These are phyloP conservation scores for Kalmanozyma brasiliensis DNA, from an alignment of 1,284 basidiomycete species.

Conservation along the genomic window DNA sequence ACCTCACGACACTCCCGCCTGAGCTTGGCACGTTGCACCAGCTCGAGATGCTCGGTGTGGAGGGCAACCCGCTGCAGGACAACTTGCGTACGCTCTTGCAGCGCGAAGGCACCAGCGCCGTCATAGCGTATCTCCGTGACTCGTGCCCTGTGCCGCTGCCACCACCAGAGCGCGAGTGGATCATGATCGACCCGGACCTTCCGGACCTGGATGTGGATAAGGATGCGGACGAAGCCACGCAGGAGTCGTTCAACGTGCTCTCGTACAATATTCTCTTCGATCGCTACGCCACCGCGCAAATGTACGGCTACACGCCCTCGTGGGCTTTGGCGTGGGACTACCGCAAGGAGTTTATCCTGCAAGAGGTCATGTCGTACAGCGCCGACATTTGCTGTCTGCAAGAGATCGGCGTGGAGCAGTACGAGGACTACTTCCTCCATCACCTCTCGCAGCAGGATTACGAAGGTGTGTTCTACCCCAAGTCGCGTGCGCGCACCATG, in stretches of 20 bases:
- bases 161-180: conserved; percentile 87
- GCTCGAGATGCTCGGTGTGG: conserved; percentile 90
- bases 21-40: conserved; percentile 93
- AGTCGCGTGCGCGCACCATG: conserved; percentile 94
- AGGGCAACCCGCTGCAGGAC: conserved; percentile 91
- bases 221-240: conserved; percentile 53
- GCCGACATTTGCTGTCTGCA: conserved; percentile 90
- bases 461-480: conserved; percentile 92
- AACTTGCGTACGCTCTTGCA: conserved; percentile 83
- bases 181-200: conserved; percentile 77
- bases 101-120: conserved; percentile 88
- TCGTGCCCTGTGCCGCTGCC: conserved; percentile 82
- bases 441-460: conserved; percentile 82
- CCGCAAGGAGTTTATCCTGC: conserved; percentile 87
- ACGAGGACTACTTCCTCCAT: conserved; percentile 90
- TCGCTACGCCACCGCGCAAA: conserved; percentile 84
- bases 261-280: conserved; percentile 97
- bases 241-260: conserved; percentile 79
- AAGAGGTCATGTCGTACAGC: conserved; percentile 84
- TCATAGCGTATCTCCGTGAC: conserved; percentile 89
- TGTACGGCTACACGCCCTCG: conserved; percentile 96
- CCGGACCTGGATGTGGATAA: conserved; percentile 70
- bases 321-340: conserved; percentile 98
- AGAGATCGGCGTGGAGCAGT: conserved; percentile 92
- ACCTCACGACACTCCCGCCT: conserved; percentile 81